Conservation (phyloP, 106 monocot species). For the Chionographis japonica region DNA sequence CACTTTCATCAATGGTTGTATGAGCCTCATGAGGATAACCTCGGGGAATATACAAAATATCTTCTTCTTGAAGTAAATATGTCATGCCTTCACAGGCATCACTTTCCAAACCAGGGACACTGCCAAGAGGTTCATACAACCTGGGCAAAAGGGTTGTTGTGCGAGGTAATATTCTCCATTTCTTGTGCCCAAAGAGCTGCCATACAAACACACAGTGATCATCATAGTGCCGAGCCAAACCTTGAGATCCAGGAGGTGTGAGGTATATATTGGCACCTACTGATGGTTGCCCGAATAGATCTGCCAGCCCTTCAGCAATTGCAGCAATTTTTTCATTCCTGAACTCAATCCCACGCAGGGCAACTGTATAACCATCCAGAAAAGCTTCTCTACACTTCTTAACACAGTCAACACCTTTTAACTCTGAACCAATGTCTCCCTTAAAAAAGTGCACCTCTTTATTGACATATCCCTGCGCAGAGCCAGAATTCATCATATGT, state of each 20-base stretch:
- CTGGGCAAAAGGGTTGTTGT: conserved; percentile 46
- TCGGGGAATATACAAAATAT: conserved; percentile 85
- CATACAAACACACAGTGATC: conserved; percentile 95
- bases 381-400: conserved; percentile 58
- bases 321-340: conserved; percentile 53
- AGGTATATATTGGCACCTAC: conserved; percentile 81
- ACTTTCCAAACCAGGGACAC: conserved; percentile 6
- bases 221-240: conserved; percentile 72
- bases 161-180: conserved; percentile 43
- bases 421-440: neutral
- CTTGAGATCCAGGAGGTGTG: conserved; percentile 78
- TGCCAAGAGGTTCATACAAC: conserved; percentile 50
- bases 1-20: conserved; percentile 28
- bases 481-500: conserved; percentile 1
- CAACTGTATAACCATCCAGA: conserved; percentile 62
- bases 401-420: conserved; percentile 12
- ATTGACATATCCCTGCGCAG: neutral
- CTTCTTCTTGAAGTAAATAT: conserved; percentile 48
- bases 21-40: conserved; percentile 82
- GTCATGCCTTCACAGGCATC: conserved; percentile 15
- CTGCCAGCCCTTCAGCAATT: conserved; percentile 39
- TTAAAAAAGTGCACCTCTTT: conserved; percentile 52
- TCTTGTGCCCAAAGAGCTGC: conserved; percentile 63
- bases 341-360: conserved; percentile 74
- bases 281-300: conserved; percentile 87